Evolutionary conservation across 1,284 basidiomycete species (phyloP).

Genomic region (Austroboletus niveus): DNA sequence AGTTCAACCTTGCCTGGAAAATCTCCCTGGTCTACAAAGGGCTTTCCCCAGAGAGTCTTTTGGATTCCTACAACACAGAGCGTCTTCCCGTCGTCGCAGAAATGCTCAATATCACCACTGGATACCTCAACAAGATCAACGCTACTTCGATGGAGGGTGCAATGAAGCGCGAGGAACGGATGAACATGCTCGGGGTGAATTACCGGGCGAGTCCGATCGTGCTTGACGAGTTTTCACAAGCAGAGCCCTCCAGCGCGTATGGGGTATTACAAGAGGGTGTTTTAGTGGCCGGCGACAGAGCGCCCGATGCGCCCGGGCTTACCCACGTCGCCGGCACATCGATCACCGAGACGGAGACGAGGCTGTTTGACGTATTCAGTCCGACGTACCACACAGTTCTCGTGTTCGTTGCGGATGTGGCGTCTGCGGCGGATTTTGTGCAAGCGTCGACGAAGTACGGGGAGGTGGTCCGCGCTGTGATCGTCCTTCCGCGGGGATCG

Average conservation of each 20-base stretch:
- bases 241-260: constrained; percentile 13
- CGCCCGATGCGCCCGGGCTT: constrained; percentile 19
- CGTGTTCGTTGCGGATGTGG: constrained; percentile 16
- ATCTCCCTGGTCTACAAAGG: constrained; percentile 37
- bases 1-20: constrained; percentile 46
- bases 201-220: constrained; percentile 34
- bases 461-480: background rate
- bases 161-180: constrained; percentile 10
- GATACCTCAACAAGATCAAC: background rate
- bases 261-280: constrained; percentile 6
- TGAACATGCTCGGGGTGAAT: constrained; percentile 36
- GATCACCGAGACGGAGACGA: background rate
- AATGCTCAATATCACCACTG: constrained; percentile 33
- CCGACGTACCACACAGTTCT: constrained; percentile 25
- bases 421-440: constrained; percentile 5
- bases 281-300: constrained; percentile 20
- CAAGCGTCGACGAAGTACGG: background rate
- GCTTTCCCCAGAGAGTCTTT: constrained; percentile 27
- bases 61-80: constrained; percentile 37
- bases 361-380: constrained; percentile 27
- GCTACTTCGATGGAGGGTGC: background rate
- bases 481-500: constrained; percentile 16
- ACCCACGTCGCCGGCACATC: background rate
- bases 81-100: constrained; percentile 41
- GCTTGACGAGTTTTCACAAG: constrained; percentile 21